Evolutionary conservation across 1,284 basidiomycete genomes (phyloP), one percentile per base, ranked within the genome.

Genomic region (Marasmius sp.): DNA sequence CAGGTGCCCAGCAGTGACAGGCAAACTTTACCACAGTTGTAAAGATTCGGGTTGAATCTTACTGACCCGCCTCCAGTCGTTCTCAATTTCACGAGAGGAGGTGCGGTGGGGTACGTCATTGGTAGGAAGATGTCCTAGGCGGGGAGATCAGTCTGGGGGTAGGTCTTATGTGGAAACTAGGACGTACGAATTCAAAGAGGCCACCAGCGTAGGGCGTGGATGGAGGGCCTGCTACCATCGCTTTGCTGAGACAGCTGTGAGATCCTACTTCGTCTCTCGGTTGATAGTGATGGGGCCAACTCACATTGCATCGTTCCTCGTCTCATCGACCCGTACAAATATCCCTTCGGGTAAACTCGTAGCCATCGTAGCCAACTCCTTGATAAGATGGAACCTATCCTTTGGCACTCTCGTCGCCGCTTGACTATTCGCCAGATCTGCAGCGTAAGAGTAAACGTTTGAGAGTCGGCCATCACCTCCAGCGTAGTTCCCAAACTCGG

Each of bases 131-230:
- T 52, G 50, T 52, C 50, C 50, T 52, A 8, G 12, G 16, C 10
- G 34, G 50, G 4, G 20, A 7, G 3, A 11, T 52, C 10, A 52
- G 33, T n/a, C 14, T 33, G 10, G n/a, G 3, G 16, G 9, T 11
- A 4, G n/a, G 50, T 11, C 34, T 6, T 14, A 33, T 2, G 22
- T 33, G 22, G 1, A 11, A 20, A n/a, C 41, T 2, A 67, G 81
- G 83, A 64, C 81, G 81, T 66, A 85, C 83, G 63, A 85, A 85
- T 69, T 84, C 84, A 67, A 84, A 85, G n/a, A 85, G 69, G 1
- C 83, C 83, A 12, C 79, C 78, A 8, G 77, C 78, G 68, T 85
- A 85, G 1, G 83, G 84, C 18, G 83, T 85, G 36, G 76, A 79
- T 59, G 80, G 79, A 11, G 83, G 83, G 1, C 83, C 83, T 18